These are phyloP conservation scores for Boletus huronensis DNA, from an alignment of 768 basidiomycete species.

Conservation along the genomic window DNA sequence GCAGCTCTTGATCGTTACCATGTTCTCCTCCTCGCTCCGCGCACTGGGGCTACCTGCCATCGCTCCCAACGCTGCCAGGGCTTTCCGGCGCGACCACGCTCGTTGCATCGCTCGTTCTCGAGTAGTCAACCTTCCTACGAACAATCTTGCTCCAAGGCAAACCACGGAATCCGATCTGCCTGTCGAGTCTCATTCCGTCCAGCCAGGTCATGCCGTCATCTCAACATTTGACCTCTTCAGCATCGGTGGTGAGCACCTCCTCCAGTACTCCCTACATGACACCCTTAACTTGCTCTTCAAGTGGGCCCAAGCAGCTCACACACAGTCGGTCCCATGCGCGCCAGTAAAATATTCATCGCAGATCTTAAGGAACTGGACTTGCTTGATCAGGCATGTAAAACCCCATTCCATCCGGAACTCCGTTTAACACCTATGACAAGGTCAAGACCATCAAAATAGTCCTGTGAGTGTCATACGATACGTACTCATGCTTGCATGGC, in stretches of 20 bases:
- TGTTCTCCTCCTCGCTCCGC: slow-evolving; percentile 8
- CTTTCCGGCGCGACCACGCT: not conserved
- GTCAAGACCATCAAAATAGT: slow-evolving; percentile 81
- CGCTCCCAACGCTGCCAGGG: not conserved
- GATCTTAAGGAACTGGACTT: slow-evolving; percentile 67
- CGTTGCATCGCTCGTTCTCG: slow-evolving; percentile 19
- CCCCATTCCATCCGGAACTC: not conserved
- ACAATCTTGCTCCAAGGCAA: not conserved
- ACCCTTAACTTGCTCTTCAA: slow-evolving; percentile 32
- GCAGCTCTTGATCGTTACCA: not conserved
- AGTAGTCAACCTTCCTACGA: not conserved
- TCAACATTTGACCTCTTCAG: slow-evolving; percentile 92
- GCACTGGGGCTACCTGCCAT: no score
- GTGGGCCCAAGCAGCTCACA: slow-evolving; percentile 62
- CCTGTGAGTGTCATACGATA: slow-evolving; percentile 47
- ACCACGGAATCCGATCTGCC: slow-evolving; percentile 2
- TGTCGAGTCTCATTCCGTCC: slow-evolving; percentile 17
- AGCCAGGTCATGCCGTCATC: slow-evolving; percentile 83
- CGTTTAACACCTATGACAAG: slow-evolving; percentile 33
- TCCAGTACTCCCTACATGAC: not conserved
- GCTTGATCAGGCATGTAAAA: slow-evolving; percentile 55
- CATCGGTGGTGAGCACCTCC: slow-evolving; percentile 65
- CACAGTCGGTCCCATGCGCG: slow-evolving; percentile 86
- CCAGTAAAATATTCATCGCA: slow-evolving; percentile 81
- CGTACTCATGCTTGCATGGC: not conserved